Conservation (phyloP, 176 grass and related monocot genomes). For the Oryza officinalis region DNA sequence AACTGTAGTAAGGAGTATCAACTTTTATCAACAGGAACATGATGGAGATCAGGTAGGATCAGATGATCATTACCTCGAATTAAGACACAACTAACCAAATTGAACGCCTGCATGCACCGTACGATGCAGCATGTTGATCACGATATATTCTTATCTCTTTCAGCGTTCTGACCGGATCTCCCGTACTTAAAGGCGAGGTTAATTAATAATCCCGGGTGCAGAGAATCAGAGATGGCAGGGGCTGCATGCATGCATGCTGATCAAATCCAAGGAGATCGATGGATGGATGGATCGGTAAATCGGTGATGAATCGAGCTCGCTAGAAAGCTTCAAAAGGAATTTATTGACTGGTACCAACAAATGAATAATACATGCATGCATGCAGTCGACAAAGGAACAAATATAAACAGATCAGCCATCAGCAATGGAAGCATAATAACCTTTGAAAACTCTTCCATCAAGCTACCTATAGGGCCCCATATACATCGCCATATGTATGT, state of each 20-base stretch:
- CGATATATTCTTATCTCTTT: background rate
- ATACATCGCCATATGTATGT: no score
- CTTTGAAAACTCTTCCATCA: background rate
- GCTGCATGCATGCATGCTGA: background rate
- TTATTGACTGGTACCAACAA: background rate
- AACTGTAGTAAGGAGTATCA: background rate
- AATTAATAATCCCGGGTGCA: background rate
- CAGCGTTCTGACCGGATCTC: conserved; percentile 7
- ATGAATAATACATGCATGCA: background rate
- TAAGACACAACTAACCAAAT: background rate
- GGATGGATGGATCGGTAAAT: background rate
- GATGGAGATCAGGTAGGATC: background rate
- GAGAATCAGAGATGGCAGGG: background rate
- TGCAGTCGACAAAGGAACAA: background rate
- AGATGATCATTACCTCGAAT: background rate
- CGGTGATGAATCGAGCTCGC: background rate
- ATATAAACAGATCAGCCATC: background rate
- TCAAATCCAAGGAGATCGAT: conserved; percentile 8
- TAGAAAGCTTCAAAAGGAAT: background rate
- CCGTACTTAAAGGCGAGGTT: background rate
- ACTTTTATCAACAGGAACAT: background rate
- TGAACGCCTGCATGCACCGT: background rate
- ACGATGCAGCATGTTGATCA: background rate
- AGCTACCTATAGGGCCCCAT: background rate
- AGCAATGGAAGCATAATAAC: background rate